A percentile compares a stretch with the other conserved stretches of the same genome.
These are phyloP conservation scores for Beauveria medogensis DNA, from an alignment of 2,329 filamentous ascomycete species.

Conservation along the genomic window DNA sequence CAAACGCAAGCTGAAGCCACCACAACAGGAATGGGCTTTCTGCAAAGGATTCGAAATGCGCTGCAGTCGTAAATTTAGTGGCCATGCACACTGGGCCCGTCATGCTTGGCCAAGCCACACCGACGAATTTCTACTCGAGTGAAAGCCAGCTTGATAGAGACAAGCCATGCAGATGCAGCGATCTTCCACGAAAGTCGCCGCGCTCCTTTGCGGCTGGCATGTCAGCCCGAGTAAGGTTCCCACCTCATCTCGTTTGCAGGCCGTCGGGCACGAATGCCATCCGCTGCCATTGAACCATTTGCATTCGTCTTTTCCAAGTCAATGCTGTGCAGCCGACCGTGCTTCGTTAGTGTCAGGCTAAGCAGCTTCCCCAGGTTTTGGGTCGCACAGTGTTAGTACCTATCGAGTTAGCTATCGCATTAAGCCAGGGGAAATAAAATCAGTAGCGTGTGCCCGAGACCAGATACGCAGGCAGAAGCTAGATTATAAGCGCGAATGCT, in stretches of 20 bases:
- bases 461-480: background rate
- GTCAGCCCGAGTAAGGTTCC: background rate
- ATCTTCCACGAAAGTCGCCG: background rate
- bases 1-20: slow-evolving; percentile 1
- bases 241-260: background rate
- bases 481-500: background rate
- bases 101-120: background rate
- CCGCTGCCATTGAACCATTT: background rate
- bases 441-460: background rate
- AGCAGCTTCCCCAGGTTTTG: background rate
- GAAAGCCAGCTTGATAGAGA: background rate
- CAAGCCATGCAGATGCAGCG: background rate
- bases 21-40: background rate
- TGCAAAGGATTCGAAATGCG: background rate
- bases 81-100: background rate
- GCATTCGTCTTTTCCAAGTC: background rate
- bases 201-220: background rate
- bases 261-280: background rate
- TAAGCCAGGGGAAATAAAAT: slow-evolving; percentile 1
- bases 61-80: background rate
- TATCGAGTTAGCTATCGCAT: slow-evolving; percentile 1
- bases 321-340: background rate
- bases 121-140: background rate
- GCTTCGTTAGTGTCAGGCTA: background rate
- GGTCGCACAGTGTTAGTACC: slow-evolving; percentile 3